Evolutionary conservation across 495 filamentous ascomycete genomes (phyloP), one percentile per base, ranked within the genome.

Genomic region (Penicillium samsonianum): DNA sequence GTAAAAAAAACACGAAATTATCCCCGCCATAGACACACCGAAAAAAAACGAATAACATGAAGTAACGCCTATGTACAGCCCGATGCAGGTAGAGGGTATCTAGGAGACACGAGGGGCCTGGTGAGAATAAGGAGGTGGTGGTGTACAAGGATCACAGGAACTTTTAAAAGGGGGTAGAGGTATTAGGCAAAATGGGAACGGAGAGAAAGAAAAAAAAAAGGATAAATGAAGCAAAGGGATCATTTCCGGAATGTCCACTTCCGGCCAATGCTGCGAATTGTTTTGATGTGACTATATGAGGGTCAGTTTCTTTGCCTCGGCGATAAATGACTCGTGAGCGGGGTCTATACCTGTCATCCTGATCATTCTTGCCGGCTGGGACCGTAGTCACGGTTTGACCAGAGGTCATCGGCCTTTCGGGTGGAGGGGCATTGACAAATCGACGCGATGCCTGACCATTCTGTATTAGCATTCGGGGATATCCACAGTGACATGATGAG

Each of bases 191-290:
- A 25, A 45, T 48, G 26, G 33, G 48, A 22, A 46, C 14, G 47
- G 2, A 20, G 19, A 35, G 40, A 20, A 19, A 35, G 40, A 23
- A 25, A 5, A 49, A 52, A 14, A 28, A 50, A 26, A 35, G 28
- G 37, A 11, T 19, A 17, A 9, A 20, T 48, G 26, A 22, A 49
- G 45, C 50, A 25, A 12, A 38, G 45, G 45, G 17, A 56, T 63
- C 54, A 65, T 55, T 67, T 67, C 5, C 67, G 62, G 46, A 50
- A 62, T 49, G 73, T 73, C 50, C 78, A 47, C 57, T 74, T 78
- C 20, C 77, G 77, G 49, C 77, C 71, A 16, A 79, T 51, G 55
- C 60, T 78, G 53, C 75, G 73, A 37, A 78, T 74, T 30, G 71
- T 74, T 50, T 60, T 68, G 57, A 72, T 79, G 40, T 69, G 60